Base-by-base conservation (phyloP, 2,329 filamentous ascomycete genomes). In the Chaetothyriales sp. region DNA sequence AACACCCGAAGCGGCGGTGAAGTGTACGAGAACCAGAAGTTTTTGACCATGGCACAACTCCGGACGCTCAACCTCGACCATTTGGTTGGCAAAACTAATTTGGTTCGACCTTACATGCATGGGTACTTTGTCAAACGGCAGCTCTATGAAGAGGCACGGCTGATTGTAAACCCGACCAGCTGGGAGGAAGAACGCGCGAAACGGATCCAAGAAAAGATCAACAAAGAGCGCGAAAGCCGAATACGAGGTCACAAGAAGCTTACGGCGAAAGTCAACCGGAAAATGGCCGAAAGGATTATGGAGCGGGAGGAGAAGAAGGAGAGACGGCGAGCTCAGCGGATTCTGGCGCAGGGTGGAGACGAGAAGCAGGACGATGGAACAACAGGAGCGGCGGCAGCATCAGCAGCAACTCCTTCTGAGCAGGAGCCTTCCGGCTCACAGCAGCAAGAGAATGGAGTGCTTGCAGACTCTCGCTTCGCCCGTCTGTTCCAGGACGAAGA, bases 1-100 rank as follows among this genome's bases (percentile, higher is more conserved):
- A 66, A 61, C 50, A 62, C 65, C 26, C 66, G 71, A 49, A 63
- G 76, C 72, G 64, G 76, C 68, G 70, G 80, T 70, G 83, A 92
- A 60, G 86, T 92, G 8, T 98, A 98, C 72, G 92, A 98, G 69
- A 96, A 98, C 69, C 96, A 90, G 79, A 98, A 96, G 70, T 98
- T 98, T 78, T 74, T 98, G 63, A 95, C 90, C 1, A 68, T 87
- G 54, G 80, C 86, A 44, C 89, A 98, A 66, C 75, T 98, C 49
- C 84, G 85, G 60, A 79, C 83, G 36, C 77, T 98, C 58, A 93
- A 86, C 64, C 68, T 98, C 62, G 83, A 86, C 49, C 90, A 96
- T 64, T 74, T 98, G 46, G 77, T 98, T 51, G 90, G 90, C 57
- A 89, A 87, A 60, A 94, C 88, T 25, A 92, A 86, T 62, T 72